phyloP scores from a whole-genome alignment of 139 green algal genomes.

The Volvox reticuliferus region DNA sequence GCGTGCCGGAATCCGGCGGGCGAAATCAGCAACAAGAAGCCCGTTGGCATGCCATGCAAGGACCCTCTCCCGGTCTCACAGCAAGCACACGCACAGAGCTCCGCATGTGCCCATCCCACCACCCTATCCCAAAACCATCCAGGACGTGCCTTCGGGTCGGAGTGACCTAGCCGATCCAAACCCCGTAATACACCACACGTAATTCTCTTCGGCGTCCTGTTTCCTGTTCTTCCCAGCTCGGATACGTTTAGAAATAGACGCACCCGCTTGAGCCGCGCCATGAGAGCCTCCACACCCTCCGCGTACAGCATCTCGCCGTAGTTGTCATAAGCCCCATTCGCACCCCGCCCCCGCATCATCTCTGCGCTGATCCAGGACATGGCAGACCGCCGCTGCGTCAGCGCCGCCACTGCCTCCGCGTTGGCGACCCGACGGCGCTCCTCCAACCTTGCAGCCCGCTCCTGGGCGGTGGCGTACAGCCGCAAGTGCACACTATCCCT shows the following conservation, averaged over 20 bases:
- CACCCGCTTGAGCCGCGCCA: conserved; percentile 54
- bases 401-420: conserved; percentile 35
- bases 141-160: too few relatives aligned
- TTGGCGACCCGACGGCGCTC: conserved; percentile 59
- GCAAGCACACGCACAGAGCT: too few relatives aligned
- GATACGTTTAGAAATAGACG: background rate
- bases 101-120: too few relatives aligned
- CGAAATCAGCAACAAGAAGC: too few relatives aligned
- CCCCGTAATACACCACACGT: too few relatives aligned
- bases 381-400: conserved; percentile 53
- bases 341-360: conserved; percentile 75
- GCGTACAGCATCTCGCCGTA: conserved; percentile 90
- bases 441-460: conserved; percentile 60
- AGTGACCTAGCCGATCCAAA: too few relatives aligned
- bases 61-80: too few relatives aligned
- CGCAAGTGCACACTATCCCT: conserved; percentile 61
- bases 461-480: conserved; percentile 71
- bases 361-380: conserved; percentile 78
- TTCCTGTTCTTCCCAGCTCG: too few relatives aligned
- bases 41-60: too few relatives aligned
- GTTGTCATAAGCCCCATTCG: conserved; percentile 72
- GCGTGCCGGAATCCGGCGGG: too few relatives aligned
- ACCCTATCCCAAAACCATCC: too few relatives aligned
- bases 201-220: too few relatives aligned
- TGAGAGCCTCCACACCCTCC: conserved; percentile 75